Conservation (phyloP, 2,329 filamentous ascomycete genomes). For the Gremmenia infestans region DNA sequence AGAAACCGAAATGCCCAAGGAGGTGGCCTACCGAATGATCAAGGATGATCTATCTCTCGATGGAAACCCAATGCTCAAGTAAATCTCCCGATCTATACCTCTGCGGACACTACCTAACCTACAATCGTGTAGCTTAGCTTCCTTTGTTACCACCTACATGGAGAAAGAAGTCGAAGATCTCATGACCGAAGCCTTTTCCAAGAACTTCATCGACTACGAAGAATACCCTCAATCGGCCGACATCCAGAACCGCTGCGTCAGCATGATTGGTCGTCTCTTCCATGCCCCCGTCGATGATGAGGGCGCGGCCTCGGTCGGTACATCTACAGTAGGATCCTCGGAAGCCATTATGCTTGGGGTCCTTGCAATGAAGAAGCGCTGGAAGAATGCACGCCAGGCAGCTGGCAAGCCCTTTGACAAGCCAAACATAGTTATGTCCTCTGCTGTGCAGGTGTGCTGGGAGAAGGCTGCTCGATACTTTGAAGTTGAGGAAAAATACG, state of each 20-base stretch:
- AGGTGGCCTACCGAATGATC: slow-evolving; percentile 95
- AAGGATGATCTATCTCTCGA: slow-evolving; percentile 90
- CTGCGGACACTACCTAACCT: slow-evolving; percentile 6
- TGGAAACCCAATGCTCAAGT: slow-evolving; percentile 85
- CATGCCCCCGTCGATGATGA: slow-evolving; percentile 60
- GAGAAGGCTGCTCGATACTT: slow-evolving; percentile 89
- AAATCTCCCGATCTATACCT: slow-evolving; percentile 26
- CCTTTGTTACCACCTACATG: slow-evolving; percentile 96
- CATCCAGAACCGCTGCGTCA: slow-evolving; percentile 88
- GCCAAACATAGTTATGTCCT: slow-evolving; percentile 94
- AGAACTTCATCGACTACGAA: slow-evolving; percentile 93
- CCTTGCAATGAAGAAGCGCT: slow-evolving; percentile 91
- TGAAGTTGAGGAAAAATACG: slow-evolving; percentile 84
- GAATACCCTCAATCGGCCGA: slow-evolving; percentile 77
- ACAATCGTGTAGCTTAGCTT: slow-evolving; percentile 61
- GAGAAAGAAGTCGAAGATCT: slow-evolving; percentile 95
- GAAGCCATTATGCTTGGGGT: slow-evolving; percentile 82
- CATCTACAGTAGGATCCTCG: slow-evolving; percentile 82
- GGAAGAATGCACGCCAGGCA: slow-evolving; percentile 80
- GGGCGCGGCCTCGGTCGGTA: slow-evolving; percentile 68
- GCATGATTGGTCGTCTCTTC: slow-evolving; percentile 87
- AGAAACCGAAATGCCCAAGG: slow-evolving; percentile 81
- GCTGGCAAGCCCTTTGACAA: slow-evolving; percentile 74
- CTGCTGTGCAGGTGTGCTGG: slow-evolving; percentile 95
- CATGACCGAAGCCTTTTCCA: slow-evolving; percentile 86